Percentiles rank a stretch among this genome's conserved stretches.
These are phyloP conservation scores for Sordaria brevicollis DNA, from an alignment of 495 filamentous ascomycete species.

Conservation along the genomic window DNA sequence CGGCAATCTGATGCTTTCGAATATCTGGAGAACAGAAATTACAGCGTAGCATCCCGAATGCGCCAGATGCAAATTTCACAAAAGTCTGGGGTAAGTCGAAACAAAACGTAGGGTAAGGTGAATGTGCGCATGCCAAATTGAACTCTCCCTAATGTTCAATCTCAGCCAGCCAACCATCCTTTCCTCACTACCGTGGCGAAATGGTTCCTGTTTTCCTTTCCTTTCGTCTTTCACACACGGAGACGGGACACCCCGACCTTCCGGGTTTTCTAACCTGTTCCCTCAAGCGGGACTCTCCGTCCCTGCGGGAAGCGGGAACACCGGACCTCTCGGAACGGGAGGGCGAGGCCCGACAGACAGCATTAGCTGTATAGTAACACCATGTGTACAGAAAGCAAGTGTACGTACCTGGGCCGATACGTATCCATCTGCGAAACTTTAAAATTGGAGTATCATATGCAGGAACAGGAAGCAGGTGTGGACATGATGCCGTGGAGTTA, in stretches of 20 bases:
- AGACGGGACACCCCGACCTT: not conserved
- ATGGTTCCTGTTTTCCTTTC: not conserved
- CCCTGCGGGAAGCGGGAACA: not conserved
- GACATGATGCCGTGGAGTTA: not conserved
- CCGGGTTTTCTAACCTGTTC: not conserved
- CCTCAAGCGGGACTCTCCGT: not conserved
- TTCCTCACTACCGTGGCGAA: not conserved
- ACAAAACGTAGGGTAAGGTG: not conserved
- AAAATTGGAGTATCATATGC: not conserved
- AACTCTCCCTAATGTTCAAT: not conserved
- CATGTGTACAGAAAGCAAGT: too few species aligned
- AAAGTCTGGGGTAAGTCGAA: not conserved
- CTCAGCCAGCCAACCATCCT: not conserved
- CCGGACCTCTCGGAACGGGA: not conserved
- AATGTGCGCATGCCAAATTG: not conserved
- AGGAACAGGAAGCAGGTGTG: not conserved
- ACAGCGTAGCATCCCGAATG: conserved; percentile 6
- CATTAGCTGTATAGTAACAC: too few species aligned
- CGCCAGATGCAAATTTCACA: not conserved
- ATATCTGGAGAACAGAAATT: not conserved
- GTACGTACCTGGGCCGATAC: not conserved
- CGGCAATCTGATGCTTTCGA: not conserved
- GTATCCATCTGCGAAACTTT: not conserved
- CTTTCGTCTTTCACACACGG: not conserved
- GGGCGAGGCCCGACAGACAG: too few species aligned